Conservation (phyloP, 208 protist species). For the Crithidia fasciculata region DNA sequence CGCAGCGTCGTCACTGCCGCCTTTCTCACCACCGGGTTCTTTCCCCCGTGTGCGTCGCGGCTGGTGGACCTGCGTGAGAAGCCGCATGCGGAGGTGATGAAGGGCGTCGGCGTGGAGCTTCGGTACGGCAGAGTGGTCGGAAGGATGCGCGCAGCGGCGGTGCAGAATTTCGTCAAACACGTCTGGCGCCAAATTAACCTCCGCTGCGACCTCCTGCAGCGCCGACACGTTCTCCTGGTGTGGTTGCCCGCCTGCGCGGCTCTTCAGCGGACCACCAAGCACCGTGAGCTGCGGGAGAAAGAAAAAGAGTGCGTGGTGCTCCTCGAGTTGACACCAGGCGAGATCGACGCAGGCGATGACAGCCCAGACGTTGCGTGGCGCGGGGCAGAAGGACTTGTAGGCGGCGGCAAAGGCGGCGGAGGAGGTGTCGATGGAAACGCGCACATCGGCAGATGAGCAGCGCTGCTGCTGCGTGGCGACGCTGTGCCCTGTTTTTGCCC, state of each 20-base stretch:
- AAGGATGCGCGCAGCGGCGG: not conserved
- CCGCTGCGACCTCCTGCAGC: conserved; percentile 11
- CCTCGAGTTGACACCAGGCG: conserved; percentile 45
- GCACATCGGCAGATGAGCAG: not conserved
- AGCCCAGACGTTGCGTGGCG: conserved; percentile 33
- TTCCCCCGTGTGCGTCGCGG: not conserved
- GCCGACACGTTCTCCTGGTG: not conserved
- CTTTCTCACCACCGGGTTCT: not conserved
- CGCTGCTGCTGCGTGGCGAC: not conserved
- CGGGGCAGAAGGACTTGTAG: conserved; percentile 20
- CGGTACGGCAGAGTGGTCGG: not conserved
- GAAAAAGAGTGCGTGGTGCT: not conserved
- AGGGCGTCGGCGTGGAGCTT: not conserved
- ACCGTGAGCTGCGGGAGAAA: conserved; percentile 19
- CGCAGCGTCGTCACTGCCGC: not conserved
- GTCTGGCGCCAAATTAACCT: not conserved
- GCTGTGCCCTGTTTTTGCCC: too few species aligned
- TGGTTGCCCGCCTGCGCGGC: not conserved
- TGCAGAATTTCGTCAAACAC: not conserved
- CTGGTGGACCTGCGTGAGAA: conserved; percentile 2
- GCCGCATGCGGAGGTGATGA: conserved; percentile 18
- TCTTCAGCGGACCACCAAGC: not conserved
- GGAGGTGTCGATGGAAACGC: too few species aligned
- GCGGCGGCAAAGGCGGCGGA: not conserved
- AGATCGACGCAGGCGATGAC: conserved; percentile 43